phyloP scores from a whole-genome alignment of 805 yeast species.

The Metschnikowia reukaufii region DNA sequence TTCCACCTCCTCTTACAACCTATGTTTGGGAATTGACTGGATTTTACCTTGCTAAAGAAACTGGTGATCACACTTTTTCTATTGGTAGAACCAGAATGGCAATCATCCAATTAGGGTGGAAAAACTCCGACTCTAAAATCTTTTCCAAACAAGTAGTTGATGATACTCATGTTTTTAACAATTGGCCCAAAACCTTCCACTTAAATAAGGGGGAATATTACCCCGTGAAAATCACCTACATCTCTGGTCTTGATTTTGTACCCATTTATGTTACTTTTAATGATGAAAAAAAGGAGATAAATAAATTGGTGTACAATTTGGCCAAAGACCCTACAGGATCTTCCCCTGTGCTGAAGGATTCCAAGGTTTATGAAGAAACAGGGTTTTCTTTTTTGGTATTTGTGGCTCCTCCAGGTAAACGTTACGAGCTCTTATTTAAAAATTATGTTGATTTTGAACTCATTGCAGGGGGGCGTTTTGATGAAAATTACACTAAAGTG shows the following conservation, averaged over 20 bases:
- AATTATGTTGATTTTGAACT: neutral
- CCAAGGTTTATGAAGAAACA: neutral
- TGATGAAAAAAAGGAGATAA: neutral
- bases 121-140: neutral
- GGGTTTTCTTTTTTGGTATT: neutral
- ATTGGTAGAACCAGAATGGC: neutral
- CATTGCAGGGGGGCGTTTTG: neutral
- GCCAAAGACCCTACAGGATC: too few species aligned
- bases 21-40: slow-evolving; percentile 1
- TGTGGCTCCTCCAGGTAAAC: neutral
- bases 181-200: neutral
- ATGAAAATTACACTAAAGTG: neutral
- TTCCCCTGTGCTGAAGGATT: too few species aligned
- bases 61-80: neutral
- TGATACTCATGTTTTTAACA: neutral
- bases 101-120: neutral
- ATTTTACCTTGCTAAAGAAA: neutral
- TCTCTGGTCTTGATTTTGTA: neutral
- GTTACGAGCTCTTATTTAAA: neutral
- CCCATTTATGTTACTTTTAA: neutral
- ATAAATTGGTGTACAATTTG: too few species aligned
- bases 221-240: neutral
- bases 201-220: neutral
- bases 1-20: neutral
- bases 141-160: neutral